phyloP scores from a whole-genome alignment of 768 basidiomycete species.

The Termitomyces bulborhizus region DNA sequence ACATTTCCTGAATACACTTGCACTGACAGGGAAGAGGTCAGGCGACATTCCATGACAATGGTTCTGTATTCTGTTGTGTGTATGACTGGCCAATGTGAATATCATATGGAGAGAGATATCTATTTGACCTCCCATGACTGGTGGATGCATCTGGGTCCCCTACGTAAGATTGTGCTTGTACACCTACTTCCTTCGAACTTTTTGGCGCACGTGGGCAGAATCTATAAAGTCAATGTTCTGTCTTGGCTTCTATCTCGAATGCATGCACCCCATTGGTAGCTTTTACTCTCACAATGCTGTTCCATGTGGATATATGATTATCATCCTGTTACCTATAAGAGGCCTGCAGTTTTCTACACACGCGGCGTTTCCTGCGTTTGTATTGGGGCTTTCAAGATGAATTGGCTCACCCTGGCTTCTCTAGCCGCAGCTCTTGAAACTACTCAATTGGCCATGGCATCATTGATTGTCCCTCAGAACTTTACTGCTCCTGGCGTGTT shows the following conservation, averaged over 20 bases:
- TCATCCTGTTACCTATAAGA: neutral
- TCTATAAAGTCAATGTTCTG: too few relatives aligned
- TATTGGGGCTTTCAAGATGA: neutral
- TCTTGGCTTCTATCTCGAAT: neutral
- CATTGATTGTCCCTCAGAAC: slow-evolving; percentile 31
- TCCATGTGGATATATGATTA: neutral
- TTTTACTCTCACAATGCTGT: neutral
- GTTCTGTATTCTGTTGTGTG: too few relatives aligned
- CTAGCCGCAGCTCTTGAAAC: slow-evolving; percentile 4
- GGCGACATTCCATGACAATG: neutral
- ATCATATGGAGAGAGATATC: too few relatives aligned
- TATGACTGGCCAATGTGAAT: neutral
- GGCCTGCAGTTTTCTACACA: neutral
- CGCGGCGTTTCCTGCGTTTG: neutral
- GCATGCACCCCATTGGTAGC: neutral
- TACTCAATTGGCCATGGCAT: slow-evolving; percentile 6
- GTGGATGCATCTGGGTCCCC: neutral
- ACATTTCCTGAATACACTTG: neutral
- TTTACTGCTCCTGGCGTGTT: slow-evolving; percentile 59
- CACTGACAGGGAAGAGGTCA: neutral
- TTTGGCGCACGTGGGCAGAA: too few relatives aligned
- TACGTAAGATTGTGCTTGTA: too few relatives aligned
- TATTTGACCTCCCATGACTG: too few relatives aligned
- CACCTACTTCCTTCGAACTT: too few relatives aligned
- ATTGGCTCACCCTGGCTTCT: neutral